Evolutionary conservation across 345 rosid genomes (phyloP), one percentile per base, ranked within the genome.

Genomic region (Stellera chamaejasme): DNA sequence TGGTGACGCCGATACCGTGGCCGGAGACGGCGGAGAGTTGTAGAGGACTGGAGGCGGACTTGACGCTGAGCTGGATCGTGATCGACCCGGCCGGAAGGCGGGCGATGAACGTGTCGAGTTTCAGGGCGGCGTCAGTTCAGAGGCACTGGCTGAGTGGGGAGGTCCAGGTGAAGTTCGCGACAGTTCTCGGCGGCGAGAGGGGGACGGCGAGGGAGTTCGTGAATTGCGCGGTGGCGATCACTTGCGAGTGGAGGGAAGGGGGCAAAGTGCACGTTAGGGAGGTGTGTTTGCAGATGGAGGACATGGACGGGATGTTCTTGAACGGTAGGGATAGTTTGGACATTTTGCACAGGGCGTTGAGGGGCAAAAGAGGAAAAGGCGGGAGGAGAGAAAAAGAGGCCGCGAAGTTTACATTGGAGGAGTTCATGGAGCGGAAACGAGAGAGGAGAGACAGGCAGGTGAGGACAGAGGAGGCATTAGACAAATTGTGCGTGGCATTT

Each of bases 121-220:
- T 71, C 49, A 69, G 51, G 45, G 69, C 89, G n/a, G 89, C 84
- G 43, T 61, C 69, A 16, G 83, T 84, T 13, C 72, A 75, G 43
- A 62, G 78, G 16, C 90, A 80, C 69, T 84, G 96, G 92, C 66
- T 82, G 51, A 82, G 72, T 73, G 88, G 90, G 5, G 90, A 81
- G 51, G 79, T 79, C 12, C 78, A 82, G 48, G 83, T 66, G 56
- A 71, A 73, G 13, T 84, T 84, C 58, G 71, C 54, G 28, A 28
- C 66, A 2, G 48, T 76, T 3, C 11, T 81, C 57, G 39, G 27
- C n/a, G 79, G 64, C 42, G 60, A 23, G 15, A 64, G 49, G 50
- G 58, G 72, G 12, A 16, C 52, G 0, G 23, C 52, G 11, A 16
- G 27, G 27, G 63, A 62, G 23, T 16, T 61, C 59, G 69, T 65